These are phyloP conservation scores for Calycina herbarum DNA, from an alignment of 2,329 filamentous ascomycete species.

Conservation along the genomic window DNA sequence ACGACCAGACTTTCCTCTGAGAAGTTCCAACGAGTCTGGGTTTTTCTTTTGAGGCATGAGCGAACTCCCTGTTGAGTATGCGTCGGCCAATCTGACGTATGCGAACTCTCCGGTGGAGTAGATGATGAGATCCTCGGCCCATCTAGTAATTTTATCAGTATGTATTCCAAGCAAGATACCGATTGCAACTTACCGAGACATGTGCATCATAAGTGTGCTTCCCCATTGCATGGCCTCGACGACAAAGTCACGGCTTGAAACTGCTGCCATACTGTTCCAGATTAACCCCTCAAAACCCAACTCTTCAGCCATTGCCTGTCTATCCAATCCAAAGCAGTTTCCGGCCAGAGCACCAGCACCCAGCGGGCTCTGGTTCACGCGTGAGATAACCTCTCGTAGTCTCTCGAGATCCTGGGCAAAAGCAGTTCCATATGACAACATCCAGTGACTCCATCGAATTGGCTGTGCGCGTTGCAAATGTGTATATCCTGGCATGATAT, in stretches of 20 bases:
- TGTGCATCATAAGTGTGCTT: conserved; percentile 74
- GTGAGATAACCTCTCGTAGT: conserved; percentile 67
- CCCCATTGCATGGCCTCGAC: conserved; percentile 81
- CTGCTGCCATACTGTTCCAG: conserved; percentile 75
- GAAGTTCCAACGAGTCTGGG: conserved; percentile 69
- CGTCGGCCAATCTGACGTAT: conserved; percentile 74
- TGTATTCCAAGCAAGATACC: background rate
- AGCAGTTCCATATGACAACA: conserved; percentile 71
- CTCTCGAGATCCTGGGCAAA: conserved; percentile 77
- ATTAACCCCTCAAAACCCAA: conserved; percentile 75
- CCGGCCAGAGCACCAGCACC: conserved; percentile 64
- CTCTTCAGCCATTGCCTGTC: conserved; percentile 76
- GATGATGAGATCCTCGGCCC: conserved; percentile 84
- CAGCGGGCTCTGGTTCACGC: conserved; percentile 63
- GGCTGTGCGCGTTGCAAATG: conserved; percentile 82
- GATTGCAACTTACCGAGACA: conserved; percentile 49
- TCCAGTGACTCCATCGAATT: conserved; percentile 79
- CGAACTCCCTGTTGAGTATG: conserved; percentile 71
- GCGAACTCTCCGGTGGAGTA: conserved; percentile 71
- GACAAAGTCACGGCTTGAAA: conserved; percentile 68
- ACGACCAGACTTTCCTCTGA: conserved; percentile 75
- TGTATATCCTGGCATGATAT: conserved; percentile 82
- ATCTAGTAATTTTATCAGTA: conserved; percentile 43
- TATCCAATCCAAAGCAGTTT: conserved; percentile 79
- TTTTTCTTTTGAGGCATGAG: conserved; percentile 70